A percentile compares a stretch with the other conserved stretches of the same genome.
These are phyloP conservation scores for Candida orba DNA, from an alignment of 805 yeast genomes.

Conservation along the genomic window DNA sequence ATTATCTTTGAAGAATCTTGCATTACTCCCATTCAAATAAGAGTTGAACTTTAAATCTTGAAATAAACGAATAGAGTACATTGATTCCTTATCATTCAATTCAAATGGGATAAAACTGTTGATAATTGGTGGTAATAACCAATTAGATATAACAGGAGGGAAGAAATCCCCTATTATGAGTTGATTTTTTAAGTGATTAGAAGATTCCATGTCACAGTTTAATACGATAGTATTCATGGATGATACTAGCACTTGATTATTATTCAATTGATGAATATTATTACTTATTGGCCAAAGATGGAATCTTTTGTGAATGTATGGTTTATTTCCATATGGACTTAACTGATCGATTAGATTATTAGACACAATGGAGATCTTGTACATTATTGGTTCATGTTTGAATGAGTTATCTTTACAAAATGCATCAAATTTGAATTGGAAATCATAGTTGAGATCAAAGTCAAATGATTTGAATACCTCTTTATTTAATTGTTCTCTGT, in stretches of 20 bases:
- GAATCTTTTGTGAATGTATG: conserved; percentile 14
- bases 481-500: neutral
- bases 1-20: conserved; percentile 1
- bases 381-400: conserved; percentile 16
- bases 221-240: conserved; percentile 16
- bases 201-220: conserved; percentile 9
- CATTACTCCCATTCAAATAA: conserved; percentile 5
- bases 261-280: conserved; percentile 17
- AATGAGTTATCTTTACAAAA: conserved; percentile 7
- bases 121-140: conserved; percentile 16
- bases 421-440: conserved; percentile 12
- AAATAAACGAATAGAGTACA: conserved; percentile 9
- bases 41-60: conserved; percentile 9
- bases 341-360: conserved; percentile 9
- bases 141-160: conserved; percentile 14
- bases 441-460: conserved; percentile 15
- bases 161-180: conserved; percentile 1
- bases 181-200: too few relatives aligned
- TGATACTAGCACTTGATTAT: conserved; percentile 15
- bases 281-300: conserved; percentile 20
- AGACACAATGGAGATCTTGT: conserved; percentile 16
- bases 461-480: conserved; percentile 7
- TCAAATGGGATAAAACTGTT: conserved; percentile 3
- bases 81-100: conserved; percentile 1
- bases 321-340: conserved; percentile 12